These are phyloP conservation scores for Acanthamoeba royreba DNA, from an alignment of 208 protist genomes.

Conservation along the genomic window DNA sequence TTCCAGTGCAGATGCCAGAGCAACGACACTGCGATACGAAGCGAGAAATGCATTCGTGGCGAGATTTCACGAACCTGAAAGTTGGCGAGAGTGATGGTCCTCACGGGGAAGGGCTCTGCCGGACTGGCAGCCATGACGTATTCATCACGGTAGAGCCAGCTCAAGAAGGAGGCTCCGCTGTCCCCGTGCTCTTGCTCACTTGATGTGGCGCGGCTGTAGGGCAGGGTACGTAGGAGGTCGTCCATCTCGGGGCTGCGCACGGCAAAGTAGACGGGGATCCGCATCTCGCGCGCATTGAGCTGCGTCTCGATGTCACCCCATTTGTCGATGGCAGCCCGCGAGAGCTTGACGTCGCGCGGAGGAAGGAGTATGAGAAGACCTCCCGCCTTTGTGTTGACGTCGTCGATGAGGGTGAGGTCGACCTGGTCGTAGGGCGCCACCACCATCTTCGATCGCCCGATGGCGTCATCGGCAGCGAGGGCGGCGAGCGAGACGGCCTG, in stretches of 20 bases:
- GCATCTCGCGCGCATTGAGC: neutral
- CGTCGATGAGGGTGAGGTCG: neutral
- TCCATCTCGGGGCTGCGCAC: neutral
- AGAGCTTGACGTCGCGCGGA: neutral
- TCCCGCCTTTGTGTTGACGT: neutral
- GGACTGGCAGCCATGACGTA: neutral
- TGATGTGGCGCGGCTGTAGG: too few species aligned
- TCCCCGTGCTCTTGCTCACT: neutral
- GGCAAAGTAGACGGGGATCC: neutral
- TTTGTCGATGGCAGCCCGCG: neutral
- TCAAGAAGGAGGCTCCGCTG: neutral
- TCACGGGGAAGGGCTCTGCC: neutral
- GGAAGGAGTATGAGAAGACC: neutral
- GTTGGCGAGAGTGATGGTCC: neutral
- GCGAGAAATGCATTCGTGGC: too few species aligned
- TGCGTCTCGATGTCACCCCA: neutral
- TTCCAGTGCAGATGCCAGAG: too few species aligned
- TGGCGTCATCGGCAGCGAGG: too few species aligned
- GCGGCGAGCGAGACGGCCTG: neutral
- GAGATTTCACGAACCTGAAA: neutral
- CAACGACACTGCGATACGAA: too few species aligned
- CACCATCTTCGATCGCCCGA: neutral
- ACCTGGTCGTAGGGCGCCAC: neutral
- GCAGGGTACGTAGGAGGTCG: neutral
- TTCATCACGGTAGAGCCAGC: neutral